phyloP scores from a whole-genome alignment of 208 protist genomes.

The Phytomonas sp. region DNA sequence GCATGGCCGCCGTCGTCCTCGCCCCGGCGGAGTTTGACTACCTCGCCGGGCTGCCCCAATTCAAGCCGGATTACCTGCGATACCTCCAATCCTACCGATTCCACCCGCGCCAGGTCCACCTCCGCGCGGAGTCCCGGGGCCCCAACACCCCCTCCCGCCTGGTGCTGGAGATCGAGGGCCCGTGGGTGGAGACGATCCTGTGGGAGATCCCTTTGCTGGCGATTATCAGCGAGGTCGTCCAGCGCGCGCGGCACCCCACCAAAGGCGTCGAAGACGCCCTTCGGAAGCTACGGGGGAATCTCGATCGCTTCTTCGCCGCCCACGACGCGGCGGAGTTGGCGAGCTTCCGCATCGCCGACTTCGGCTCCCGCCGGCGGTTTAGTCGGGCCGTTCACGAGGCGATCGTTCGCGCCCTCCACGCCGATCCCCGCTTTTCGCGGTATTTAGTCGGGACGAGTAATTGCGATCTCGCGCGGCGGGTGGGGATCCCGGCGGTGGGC shows the following conservation, averaged over 20 bases:
- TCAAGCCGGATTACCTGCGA: constrained; percentile 69
- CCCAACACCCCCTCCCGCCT: constrained; percentile 41
- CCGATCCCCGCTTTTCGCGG: constrained; percentile 37
- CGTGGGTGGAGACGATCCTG: constrained; percentile 84
- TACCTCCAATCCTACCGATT: constrained; percentile 76
- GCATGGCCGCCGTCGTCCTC: constrained; percentile 6
- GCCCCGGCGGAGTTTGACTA: constrained; percentile 69
- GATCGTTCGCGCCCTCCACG: constrained; percentile 43
- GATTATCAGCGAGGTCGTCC: constrained; percentile 72
- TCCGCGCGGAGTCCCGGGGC: constrained; percentile 31
- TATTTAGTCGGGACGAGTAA: constrained; percentile 80
- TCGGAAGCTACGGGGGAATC: constrained; percentile 31
- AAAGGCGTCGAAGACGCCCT: constrained; percentile 37
- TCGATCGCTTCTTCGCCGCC: constrained; percentile 50
- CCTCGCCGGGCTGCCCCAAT: constrained; percentile 51
- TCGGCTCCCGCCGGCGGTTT: constrained; percentile 80
- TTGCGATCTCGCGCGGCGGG: constrained; percentile 65
- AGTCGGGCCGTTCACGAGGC: constrained; percentile 72
- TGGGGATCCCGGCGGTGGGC: constrained; percentile 51
- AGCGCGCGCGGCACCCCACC: constrained; percentile 39
- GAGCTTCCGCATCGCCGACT: constrained; percentile 61
- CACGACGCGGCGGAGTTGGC: constrained; percentile 34
- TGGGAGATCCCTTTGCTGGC: constrained; percentile 83
- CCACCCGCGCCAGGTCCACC: constrained; percentile 65
- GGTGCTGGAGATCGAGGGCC: constrained; percentile 52